phyloP scores from a whole-genome alignment of 371 early-diverging fungal genomes.

The Blastocladiella emersonii region DNA sequence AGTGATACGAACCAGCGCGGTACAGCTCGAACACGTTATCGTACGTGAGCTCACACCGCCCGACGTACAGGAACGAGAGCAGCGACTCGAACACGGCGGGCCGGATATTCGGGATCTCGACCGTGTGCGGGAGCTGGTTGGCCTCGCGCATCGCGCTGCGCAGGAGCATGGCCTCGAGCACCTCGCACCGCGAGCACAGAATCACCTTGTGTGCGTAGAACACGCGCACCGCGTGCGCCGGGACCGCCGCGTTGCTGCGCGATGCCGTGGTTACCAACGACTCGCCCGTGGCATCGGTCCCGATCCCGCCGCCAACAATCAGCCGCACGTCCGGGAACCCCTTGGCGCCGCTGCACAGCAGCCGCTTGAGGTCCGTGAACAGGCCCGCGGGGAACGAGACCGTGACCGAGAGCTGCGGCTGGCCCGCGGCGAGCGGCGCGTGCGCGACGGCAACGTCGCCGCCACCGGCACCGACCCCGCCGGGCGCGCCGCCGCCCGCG shows the following conservation, averaged over 20 bases:
- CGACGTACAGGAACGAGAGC: not conserved
- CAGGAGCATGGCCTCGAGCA: not conserved
- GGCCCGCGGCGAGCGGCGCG: too few relatives aligned
- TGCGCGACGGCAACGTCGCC: too few relatives aligned
- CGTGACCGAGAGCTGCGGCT: not conserved
- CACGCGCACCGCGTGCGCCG: not conserved
- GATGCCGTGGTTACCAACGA: too few relatives aligned
- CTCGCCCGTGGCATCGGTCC: too few relatives aligned
- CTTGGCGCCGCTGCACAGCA: not conserved
- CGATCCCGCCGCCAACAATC: not conserved
- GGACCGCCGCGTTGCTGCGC: too few relatives aligned
- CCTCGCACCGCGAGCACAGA: constrained; percentile 4
- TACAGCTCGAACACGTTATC: constrained; percentile 3
- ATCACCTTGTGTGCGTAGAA: constrained; percentile 5
- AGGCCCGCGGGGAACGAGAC: not conserved
- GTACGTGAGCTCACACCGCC: not conserved
- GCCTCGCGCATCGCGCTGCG: not conserved
- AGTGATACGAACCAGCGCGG: not conserved
- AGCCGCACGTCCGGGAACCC: not conserved
- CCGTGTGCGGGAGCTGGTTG: not conserved
- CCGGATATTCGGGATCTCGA: not conserved
- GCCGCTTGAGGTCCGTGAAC: not conserved
- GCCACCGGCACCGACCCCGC: not conserved
- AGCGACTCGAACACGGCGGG: not conserved
- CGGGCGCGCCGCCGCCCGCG: not conserved